A percentile compares a stretch with the other conserved stretches of the same genome.
Conservation (phyloP, 2,329 filamentous ascomycete genomes). For the Hymenoscyphus fructigenus region DNA sequence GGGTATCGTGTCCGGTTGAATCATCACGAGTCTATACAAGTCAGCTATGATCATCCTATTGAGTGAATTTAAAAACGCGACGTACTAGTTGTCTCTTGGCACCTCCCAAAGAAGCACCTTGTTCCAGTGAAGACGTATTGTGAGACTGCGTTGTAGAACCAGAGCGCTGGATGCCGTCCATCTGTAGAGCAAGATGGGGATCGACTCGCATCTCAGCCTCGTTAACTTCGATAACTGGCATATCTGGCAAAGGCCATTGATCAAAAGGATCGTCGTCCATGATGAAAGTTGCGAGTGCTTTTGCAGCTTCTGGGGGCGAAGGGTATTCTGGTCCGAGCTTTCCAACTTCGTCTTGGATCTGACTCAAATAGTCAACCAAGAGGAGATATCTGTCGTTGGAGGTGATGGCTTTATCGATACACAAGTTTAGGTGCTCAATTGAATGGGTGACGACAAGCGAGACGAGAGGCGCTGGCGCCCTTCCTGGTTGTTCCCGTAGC, state of each 20-base stretch:
- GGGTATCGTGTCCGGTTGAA: constrained; percentile 14
- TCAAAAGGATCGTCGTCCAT: constrained; percentile 9
- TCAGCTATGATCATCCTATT: no score
- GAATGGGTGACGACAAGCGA: constrained; percentile 32
- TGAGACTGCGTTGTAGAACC: constrained; percentile 20
- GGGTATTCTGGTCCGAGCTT: constrained; percentile 18
- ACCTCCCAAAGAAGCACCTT: neutral
- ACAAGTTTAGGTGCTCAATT: constrained; percentile 35
- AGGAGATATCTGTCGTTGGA: constrained; percentile 23
- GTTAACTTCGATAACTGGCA: constrained; percentile 29
- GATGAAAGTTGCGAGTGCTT: constrained; percentile 28
- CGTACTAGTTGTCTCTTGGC: constrained; percentile 27
- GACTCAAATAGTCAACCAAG: constrained; percentile 28
- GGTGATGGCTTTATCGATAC: constrained; percentile 23
- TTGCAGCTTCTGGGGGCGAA: constrained; percentile 29
- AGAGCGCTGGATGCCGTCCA: neutral
- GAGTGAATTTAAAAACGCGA: neutral
- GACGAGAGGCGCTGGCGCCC: constrained; percentile 25
- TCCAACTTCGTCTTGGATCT: constrained; percentile 28
- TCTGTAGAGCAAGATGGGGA: neutral
- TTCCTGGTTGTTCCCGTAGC: constrained; percentile 7
- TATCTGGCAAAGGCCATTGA: constrained; percentile 26
- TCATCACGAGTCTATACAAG: constrained; percentile 17
- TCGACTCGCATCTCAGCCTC: constrained; percentile 12
- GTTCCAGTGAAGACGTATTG: constrained; percentile 8